Evolutionary conservation across 495 filamentous ascomycete genomes (phyloP).

Genomic region (Corynascus novoguineensis): DNA sequence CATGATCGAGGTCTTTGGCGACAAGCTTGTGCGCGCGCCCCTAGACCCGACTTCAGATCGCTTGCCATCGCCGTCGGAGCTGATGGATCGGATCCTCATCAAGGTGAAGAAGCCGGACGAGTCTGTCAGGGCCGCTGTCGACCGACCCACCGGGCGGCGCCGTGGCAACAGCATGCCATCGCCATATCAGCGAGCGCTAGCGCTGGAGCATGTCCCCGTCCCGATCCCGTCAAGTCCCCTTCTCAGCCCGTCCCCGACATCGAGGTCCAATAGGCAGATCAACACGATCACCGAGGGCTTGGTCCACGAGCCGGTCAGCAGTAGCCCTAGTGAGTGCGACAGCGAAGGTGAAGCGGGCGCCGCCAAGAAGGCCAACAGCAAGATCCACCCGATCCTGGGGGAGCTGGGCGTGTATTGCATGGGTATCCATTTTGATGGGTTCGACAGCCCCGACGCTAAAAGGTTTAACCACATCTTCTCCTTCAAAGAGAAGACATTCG

Average conservation of each 20-base stretch:
- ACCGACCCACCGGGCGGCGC: constrained; percentile 42
- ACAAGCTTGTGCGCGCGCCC: constrained; percentile 70
- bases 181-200: constrained; percentile 57
- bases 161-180: constrained; percentile 79
- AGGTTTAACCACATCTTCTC: constrained; percentile 91
- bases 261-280: constrained; percentile 35
- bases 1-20: constrained; percentile 75
- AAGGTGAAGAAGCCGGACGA: constrained; percentile 75
- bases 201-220: constrained; percentile 50
- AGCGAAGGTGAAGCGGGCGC: constrained; percentile 51
- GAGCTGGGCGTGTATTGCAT: constrained; percentile 83
- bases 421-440: constrained; percentile 77
- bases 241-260: constrained; percentile 33
- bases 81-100: constrained; percentile 77
- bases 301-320: constrained; percentile 46
- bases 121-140: constrained; percentile 30
- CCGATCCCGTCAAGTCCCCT: constrained; percentile 54
- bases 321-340: constrained; percentile 54
- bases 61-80: constrained; percentile 79
- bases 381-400: constrained; percentile 77
- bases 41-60: constrained; percentile 56
- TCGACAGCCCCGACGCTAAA: constrained; percentile 68
- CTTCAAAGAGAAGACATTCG: constrained; percentile 79
- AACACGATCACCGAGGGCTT: constrained; percentile 48
- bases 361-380: constrained; percentile 66